Conservation (phyloP, 345 rosid species). For the Moricandia arvensis region DNA sequence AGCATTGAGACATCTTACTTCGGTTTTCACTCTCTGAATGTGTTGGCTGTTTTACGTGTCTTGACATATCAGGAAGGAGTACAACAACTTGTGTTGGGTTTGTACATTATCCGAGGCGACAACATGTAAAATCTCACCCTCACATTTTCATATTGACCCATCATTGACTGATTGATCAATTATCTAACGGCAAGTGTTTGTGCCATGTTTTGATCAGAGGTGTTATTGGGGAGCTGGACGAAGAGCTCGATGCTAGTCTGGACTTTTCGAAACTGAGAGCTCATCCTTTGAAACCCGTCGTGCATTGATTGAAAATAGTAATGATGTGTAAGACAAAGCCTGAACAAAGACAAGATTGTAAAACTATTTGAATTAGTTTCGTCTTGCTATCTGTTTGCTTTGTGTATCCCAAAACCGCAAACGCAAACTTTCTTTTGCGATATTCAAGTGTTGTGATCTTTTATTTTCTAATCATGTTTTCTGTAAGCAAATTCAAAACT, state of each 20-base stretch:
- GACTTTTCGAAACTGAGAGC: slow-evolving; percentile 85
- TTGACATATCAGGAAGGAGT: slow-evolving; percentile 80
- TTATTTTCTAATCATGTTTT: neutral
- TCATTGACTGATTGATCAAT: neutral
- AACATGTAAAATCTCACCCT: slow-evolving; percentile 61
- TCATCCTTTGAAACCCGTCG: slow-evolving; percentile 90
- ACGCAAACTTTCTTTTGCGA: neutral
- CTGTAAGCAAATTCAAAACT: neutral
- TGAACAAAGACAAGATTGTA: slow-evolving; percentile 14
- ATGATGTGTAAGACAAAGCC: neutral
- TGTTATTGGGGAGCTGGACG: slow-evolving; percentile 85
- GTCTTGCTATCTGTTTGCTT: slow-evolving; percentile 14
- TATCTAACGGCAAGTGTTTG: neutral
- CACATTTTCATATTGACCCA: neutral
- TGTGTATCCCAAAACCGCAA: neutral
- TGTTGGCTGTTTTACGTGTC: neutral
- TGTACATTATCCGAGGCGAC: slow-evolving; percentile 96
- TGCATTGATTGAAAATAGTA: slow-evolving; percentile 53
- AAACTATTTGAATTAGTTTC: slow-evolving; percentile 28
- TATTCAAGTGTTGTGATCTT: neutral
- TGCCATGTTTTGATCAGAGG: slow-evolving; percentile 55
- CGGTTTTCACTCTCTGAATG: neutral
- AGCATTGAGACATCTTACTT: neutral
- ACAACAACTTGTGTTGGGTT: slow-evolving; percentile 84
- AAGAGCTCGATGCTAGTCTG: slow-evolving; percentile 77